phyloP scores from a whole-genome alignment of 768 basidiomycete genomes.

The Collybia mongolica region DNA sequence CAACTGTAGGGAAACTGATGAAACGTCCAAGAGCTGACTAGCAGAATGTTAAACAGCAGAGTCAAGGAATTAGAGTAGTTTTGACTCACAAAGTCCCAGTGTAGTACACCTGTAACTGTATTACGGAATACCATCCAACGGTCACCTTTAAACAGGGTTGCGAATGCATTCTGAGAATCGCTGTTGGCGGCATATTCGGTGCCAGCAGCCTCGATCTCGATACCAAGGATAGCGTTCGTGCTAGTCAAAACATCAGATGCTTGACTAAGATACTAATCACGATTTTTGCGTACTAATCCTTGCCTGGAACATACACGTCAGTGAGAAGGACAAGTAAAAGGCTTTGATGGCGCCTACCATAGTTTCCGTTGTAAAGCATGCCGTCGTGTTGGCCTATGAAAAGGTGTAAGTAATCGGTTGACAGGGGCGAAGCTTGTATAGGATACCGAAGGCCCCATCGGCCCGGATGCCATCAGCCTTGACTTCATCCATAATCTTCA shows the following conservation, averaged over 20 bases:
- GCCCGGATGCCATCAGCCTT: slow-evolving; percentile 61
- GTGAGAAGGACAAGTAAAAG: not conserved
- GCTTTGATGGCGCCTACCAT: slow-evolving; percentile 36
- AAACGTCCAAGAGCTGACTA: slow-evolving; percentile 66
- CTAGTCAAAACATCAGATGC: slow-evolving; percentile 24
- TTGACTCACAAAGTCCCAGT: slow-evolving; percentile 68
- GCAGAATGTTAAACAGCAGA: too few species aligned
- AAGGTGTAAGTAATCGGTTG: not conserved
- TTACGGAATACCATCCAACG: slow-evolving; percentile 74
- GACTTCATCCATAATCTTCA: slow-evolving; percentile 44
- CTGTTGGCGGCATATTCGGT: slow-evolving; percentile 53
- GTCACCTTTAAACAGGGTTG: slow-evolving; percentile 54
- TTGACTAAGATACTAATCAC: not conserved
- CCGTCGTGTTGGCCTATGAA: slow-evolving; percentile 55
- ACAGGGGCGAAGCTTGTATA: too few species aligned
- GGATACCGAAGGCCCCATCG: slow-evolving; percentile 51
- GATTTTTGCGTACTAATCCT: slow-evolving; percentile 37
- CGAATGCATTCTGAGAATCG: slow-evolving; percentile 46
- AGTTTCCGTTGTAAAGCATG: slow-evolving; percentile 72
- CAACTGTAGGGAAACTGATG: slow-evolving; percentile 44
- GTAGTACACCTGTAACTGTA: slow-evolving; percentile 49
- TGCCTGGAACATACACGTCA: slow-evolving; percentile 26
- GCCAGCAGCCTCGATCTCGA: slow-evolving; percentile 59
- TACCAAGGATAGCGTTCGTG: slow-evolving; percentile 59
- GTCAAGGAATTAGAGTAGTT: slow-evolving; percentile 2